Base-by-base conservation (phyloP, 495 filamentous ascomycete species). In the Daldinia concentrica region DNA sequence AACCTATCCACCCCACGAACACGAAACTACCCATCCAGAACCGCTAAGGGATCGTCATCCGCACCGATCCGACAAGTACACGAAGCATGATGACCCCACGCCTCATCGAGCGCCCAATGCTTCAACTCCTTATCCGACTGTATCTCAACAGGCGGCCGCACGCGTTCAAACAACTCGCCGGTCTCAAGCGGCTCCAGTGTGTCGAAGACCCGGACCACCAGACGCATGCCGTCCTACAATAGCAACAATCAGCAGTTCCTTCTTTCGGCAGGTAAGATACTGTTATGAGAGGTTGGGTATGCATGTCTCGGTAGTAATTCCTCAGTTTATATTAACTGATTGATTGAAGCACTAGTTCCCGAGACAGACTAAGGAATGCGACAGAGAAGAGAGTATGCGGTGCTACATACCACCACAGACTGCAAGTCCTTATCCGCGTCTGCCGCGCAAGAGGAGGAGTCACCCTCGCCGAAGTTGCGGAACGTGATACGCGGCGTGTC, bases 81-180 rank as follows among this genome's bases (percentile, higher is more conserved):
- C 34, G 80, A 86, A 2, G 86, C 87, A 69, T 90, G 88, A 55
- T 90, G 87, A 0, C 87, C 87, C 85, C 86, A 91, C 3, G 86
- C 78, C 43, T 82, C 78, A 34, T 85, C 77, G 73, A 83, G 83
- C 61, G 86, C 81, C 67, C 80, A 88, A 62, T 81, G 71, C 63
- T 85, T 76, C 2, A 87, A 52, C 0, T 86, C 74, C 29, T 73
- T 81, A 36, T 82, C 75, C 1, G 78, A 76, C 15, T 58, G 69
- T 1, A 84, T 77, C 30, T 82, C 78, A 5, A 69, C 59, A 0
- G 85, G 85, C 0, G 87, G 88, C 70, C 79, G 79, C n/a, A 85
- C 80, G 7, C 86, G 78, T 32, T 80, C 39, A 24, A 90, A 73
- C 0, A 24, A 17, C 37, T 45, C 30, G 9, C 75, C 85, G 51